Evolutionary conservation across 78 protist genomes (phyloP), one percentile per base, ranked within the genome.

Genomic region (Anaeramoeba flamelloides): DNA sequence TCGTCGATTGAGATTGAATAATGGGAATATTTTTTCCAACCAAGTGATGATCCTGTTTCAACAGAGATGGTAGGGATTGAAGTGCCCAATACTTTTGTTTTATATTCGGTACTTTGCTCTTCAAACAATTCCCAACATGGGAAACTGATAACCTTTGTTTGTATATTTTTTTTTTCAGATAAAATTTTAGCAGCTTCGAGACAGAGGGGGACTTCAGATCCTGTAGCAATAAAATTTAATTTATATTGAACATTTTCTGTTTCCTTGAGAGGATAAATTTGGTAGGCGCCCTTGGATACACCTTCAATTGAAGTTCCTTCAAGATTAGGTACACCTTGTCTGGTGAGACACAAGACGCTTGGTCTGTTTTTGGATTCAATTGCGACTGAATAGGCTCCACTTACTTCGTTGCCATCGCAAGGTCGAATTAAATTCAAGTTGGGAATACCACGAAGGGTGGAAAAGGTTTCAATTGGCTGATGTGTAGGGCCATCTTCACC

Each of bases 401-500:
- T 83, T 38, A 78, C 74, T 82, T 97, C 99, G 77, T 90, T 89
- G 37, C 89, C 94, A 80, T 97, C 99, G 22, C 92, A 91, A 8
- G 99, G 99, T 40, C 99, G 86, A 75, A 94, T 69, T 76, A 93
- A 88, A 82, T 81, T 41, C 34, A 91, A n/a, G 87, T 94, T 93
- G 78, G 99, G 99, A 69, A 90, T 89, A 82, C 90, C 86, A 41
- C 99, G 92, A 65, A 87, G 75, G 77, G 84, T 80, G 17, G 91
- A 32, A 31, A 91, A 82, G 12, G 87, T 75, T 86, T 96, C 98
- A 36, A 97, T 88, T 30, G 99, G 99, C 93, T 93, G 97, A 82
- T 97, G 99, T 1, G 99, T 97, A 78, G 99, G 98, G 31, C 99
- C 99, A 82, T 98, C 99, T 89, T 98, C 99, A 78, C 99, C 99